phyloP scores from a whole-genome alignment of 169 alveolate species.

The Plasmodium coatneyi region DNA sequence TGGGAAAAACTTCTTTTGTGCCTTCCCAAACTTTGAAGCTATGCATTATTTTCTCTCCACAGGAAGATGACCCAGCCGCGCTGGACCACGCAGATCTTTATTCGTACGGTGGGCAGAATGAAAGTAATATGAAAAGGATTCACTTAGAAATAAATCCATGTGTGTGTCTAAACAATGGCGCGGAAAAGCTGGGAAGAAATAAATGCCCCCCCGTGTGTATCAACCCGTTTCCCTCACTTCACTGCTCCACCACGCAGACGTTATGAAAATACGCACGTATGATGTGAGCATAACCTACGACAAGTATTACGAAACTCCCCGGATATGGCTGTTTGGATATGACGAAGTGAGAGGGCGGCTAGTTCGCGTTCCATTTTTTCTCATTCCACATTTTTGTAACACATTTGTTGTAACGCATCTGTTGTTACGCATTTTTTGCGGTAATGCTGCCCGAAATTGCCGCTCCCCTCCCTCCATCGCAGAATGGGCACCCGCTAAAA shows the following conservation, averaged over 20 bases:
- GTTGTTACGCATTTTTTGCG: neutral
- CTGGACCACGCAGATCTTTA: constrained; percentile 13
- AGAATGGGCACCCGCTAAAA: constrained; percentile 85
- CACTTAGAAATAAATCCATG: constrained; percentile 25
- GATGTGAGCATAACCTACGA: constrained; percentile 82
- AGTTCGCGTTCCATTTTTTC: neutral
- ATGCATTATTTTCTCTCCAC: constrained; percentile 9
- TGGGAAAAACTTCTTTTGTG: neutral
- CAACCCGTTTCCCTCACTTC: neutral
- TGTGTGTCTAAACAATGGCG: neutral
- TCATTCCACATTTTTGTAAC: neutral
- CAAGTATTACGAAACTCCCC: constrained; percentile 87
- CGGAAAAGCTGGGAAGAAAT: neutral
- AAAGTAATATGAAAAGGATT: constrained; percentile 3
- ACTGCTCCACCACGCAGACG: neutral
- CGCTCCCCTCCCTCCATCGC: neutral
- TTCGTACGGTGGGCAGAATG: constrained; percentile 12
- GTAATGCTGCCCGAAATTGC: neutral
- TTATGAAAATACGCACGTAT: constrained; percentile 76
- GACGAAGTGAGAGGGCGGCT: constrained; percentile 58
- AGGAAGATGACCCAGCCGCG: constrained; percentile 74
- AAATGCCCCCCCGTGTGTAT: neutral
- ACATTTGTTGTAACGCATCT: neutral
- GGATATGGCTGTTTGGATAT: constrained; percentile 92
- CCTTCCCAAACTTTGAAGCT: neutral